Percentiles rank a stretch among this genome's conserved stretches.
phyloP scores from a whole-genome alignment of 306 rosid genomes.

The Quercus alba region DNA sequence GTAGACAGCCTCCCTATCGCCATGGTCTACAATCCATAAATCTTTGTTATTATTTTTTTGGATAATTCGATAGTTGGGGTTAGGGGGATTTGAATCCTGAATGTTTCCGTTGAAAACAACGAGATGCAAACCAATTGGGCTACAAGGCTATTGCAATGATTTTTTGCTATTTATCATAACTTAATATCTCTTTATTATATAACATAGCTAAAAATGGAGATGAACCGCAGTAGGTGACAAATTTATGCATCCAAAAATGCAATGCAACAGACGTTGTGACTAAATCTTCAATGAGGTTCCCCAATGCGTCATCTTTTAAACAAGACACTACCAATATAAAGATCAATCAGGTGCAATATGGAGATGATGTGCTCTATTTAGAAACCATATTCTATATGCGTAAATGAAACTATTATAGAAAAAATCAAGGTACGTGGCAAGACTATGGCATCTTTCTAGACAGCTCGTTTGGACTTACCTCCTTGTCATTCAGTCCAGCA shows the following conservation, averaged over 20 bases:
- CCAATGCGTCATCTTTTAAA: not conserved
- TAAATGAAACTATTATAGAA: too few species aligned
- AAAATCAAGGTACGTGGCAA: not conserved
- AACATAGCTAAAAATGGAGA: too few species aligned
- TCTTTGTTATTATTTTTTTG: not conserved
- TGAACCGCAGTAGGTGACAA: not conserved
- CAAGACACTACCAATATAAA: not conserved
- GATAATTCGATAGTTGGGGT: too few species aligned
- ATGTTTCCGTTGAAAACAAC: too few species aligned
- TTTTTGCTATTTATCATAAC: too few species aligned
- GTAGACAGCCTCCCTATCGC: not conserved
- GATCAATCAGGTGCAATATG: not conserved
- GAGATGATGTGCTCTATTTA: not conserved
- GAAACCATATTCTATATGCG: not conserved
- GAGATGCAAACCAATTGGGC: too few species aligned
- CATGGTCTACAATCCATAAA: not conserved
- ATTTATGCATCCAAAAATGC: not conserved
- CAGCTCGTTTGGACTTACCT: conserved; percentile 37
- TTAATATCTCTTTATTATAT: too few species aligned
- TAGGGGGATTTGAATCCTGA: too few species aligned
- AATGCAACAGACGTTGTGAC: not conserved
- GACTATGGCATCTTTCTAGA: conserved; percentile 8
- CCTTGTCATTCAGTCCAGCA: too few species aligned
- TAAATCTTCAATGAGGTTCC: not conserved
- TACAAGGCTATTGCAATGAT: too few species aligned